Conservation (phyloP, 768 basidiomycete genomes). For the Mycena belliarum region DNA sequence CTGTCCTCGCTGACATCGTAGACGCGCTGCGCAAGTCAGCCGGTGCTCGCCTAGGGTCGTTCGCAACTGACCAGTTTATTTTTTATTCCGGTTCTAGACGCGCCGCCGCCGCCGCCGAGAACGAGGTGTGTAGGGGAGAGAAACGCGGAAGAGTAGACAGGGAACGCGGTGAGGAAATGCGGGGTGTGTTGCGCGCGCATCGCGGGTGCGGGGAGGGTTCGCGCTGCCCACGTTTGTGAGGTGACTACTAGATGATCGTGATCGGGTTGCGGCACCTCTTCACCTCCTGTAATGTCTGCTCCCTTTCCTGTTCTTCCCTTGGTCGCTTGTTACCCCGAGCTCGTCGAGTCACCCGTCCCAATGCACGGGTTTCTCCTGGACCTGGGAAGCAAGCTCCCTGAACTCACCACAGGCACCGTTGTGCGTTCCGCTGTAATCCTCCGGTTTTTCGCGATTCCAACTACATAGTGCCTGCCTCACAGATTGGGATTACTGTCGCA, state of each 20-base stretch:
- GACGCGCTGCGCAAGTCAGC: conserved; percentile 51
- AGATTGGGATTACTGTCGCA: conserved; percentile 82
- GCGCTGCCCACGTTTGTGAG: too few species aligned
- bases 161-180: conserved; percentile 80
- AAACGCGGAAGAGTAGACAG: conserved; percentile 87
- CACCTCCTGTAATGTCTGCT: background rate
- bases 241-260: too few species aligned
- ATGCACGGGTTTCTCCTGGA: conserved; percentile 1
- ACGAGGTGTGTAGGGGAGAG: conserved; percentile 69
- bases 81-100: conserved; percentile 85
- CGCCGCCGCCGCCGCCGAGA: conserved; percentile 89
- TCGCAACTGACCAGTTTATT: conserved; percentile 79
- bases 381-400: conserved; percentile 17
- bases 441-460: conserved; percentile 2
- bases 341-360: background rate
- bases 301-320: background rate
- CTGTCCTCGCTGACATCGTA: conserved; percentile 61
- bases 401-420: conserved; percentile 15
- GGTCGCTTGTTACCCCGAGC: conserved; percentile 13
- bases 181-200: conserved; percentile 83
- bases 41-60: background rate
- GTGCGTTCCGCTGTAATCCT: background rate
- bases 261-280: background rate
- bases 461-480: conserved; percentile 43
- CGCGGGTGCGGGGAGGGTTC: too few species aligned